Evolutionary conservation across 2,329 filamentous ascomycete genomes (phyloP), one percentile per base, ranked within the genome.

Genomic region (Fusarium sp.): DNA sequence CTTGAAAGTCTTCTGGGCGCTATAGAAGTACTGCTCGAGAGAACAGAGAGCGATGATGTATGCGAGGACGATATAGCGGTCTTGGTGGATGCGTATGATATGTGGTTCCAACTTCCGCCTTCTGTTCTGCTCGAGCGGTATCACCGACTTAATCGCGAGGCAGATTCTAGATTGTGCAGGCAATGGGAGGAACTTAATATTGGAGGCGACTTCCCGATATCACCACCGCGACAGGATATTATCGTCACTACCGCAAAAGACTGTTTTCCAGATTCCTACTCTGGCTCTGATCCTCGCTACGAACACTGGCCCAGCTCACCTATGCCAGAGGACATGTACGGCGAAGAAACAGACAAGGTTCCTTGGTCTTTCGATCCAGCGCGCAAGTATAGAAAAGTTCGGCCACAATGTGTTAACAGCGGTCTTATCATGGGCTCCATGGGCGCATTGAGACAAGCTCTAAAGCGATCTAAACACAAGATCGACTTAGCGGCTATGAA

Each of bases 51-150:
- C 3, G 51, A 65, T 6, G 65, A 68, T 30, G 72, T 47, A 1
- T 51, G 64, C 7, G 71, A 77, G 8, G 69, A 79, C 12, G 77
- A 79, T 53, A 57, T 80, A 2, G 74, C 75, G 1, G 65, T 80
- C 0, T 67, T 80, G n/a, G 75, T 80, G 3, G 78, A 80, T 23
- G 76, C 77, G 0, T 76, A 80, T 60, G 77, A 80, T 40, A 67
- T 77, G 36, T 80, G 78, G 78, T 80, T 80, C 40, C 78, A 80
- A 49, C 73, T 80, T 1, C 78, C 78, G 0, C 76, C 78, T 1
- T 76, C 76, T 7, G 77, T 79, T 1, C 72, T 80, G 3, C 73
- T 80, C 7, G 57, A 77, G 38, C 74, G 78, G 9, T 80, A 75
- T 53, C 78, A 79, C 48, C 68, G 69, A 15, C 65, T 79, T 23